Base-by-base conservation (phyloP, 2,329 filamentous ascomycete genomes). In the Aspergillus tanneri region DNA sequence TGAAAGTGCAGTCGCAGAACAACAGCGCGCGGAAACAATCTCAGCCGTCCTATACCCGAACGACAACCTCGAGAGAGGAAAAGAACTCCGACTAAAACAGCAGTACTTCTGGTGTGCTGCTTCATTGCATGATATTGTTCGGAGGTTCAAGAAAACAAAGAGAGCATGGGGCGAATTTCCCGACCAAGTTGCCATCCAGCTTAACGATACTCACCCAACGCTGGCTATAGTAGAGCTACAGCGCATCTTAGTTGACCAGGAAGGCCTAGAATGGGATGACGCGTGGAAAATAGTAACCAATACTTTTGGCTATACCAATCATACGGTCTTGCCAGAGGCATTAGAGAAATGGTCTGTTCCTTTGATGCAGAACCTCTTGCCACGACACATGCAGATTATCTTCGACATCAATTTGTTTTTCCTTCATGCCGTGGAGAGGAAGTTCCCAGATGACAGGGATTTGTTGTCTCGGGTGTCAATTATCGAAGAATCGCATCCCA, bases 101-200 rank as follows among this genome's bases (percentile, higher is more conserved):
- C 93, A 99, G 71, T 99, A 99, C 79, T 99, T 99, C 76, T 99
- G 93, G 93, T 95, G 96, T 65, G 91, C 93, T 43, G 93, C 93
- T 12, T 99, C 93, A 12, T 80, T 99, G 3, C 90, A 90, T 66
- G 93, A 99, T 64, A 99, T 99, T 66, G 87, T 99, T 51, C 88
- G 93, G 49, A 86, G 93, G 50, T 99, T 97, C 84, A 99, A 97
- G 80, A 99, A 97, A 81, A 85, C 90, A 14, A 90, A 89, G 76
- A 85, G 92, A 55, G 76, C 86, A 6, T 99, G 93, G 93, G 85
- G 75, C 57, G 88, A 95, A 64, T 99, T 99, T 73, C 80, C 92
- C 36, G 92, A 95, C 41, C 90, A 96, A 68, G 87, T 97, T 51
- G 93, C 93, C 34, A 97, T 99, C 58, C 93, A 99, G 72, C 83